phyloP scores from a whole-genome alignment of 129 eudicot species.

The Rutidosis leptorrhynchoides region DNA sequence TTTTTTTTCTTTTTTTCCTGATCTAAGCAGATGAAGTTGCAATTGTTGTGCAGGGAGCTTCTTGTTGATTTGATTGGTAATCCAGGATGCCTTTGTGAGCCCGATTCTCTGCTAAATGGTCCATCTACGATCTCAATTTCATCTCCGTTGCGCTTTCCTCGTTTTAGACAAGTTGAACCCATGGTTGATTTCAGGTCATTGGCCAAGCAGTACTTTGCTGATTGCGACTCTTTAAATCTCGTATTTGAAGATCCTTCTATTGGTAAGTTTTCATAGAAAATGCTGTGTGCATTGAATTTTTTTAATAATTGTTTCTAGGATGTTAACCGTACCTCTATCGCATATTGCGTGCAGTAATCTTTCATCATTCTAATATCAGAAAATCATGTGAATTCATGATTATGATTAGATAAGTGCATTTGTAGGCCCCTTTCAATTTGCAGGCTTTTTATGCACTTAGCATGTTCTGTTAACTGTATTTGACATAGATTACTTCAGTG shows the following conservation, averaged over 20 bases:
- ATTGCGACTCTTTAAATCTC: constrained; percentile 64
- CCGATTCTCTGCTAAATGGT: constrained; percentile 77
- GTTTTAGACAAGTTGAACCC: constrained; percentile 68
- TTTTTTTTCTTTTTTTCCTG: neutral
- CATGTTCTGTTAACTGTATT: neutral
- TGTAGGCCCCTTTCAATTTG: constrained; percentile 7
- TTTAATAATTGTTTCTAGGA: neutral
- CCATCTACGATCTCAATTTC: constrained; percentile 77
- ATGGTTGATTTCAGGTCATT: constrained; percentile 55
- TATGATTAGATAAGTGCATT: constrained; percentile 7
- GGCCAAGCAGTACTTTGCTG: constrained; percentile 73
- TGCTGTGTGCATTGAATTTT: neutral
- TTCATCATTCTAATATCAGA: neutral
- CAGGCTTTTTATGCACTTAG: constrained; percentile 7
- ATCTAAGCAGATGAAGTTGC: constrained; percentile 20
- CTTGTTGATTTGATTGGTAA: constrained; percentile 71
- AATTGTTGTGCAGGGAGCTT: constrained; percentile 52
- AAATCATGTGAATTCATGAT: constrained; percentile 1
- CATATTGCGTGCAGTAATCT: constrained; percentile 9
- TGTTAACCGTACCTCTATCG: neutral
- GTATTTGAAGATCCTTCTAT: constrained; percentile 58
- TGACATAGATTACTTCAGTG: neutral
- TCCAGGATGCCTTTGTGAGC: constrained; percentile 74
- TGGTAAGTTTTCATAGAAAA: constrained; percentile 37
- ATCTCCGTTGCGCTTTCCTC: constrained; percentile 77